Percentiles rank a stretch among this genome's conserved stretches.
Evolutionary conservation across 2,329 filamentous ascomycete genomes (phyloP).

Genomic region (Scleromitrula shiraiana): DNA sequence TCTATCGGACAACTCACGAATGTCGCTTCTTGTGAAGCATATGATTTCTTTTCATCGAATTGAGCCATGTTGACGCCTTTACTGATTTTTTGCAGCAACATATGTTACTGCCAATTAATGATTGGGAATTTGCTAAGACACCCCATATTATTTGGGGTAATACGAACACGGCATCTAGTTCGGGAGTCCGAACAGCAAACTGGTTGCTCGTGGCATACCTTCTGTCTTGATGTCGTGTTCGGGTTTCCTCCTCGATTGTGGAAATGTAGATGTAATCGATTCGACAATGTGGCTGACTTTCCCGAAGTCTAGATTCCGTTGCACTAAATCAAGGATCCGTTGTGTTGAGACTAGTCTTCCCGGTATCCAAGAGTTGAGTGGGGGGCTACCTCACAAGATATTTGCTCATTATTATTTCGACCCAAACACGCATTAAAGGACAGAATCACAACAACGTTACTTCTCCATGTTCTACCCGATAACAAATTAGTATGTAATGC

Average conservation of each 20-base stretch:
- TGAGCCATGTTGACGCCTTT: slow-evolving; percentile 12
- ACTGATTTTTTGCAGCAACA: neutral
- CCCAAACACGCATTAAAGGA: neutral
- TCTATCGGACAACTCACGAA: slow-evolving; percentile 16
- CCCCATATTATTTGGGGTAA: too few species aligned
- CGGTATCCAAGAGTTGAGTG: neutral
- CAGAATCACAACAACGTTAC: neutral
- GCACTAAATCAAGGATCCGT: too few species aligned
- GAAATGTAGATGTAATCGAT: neutral
- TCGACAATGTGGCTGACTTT: too few species aligned
- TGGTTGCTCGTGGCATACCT: neutral
- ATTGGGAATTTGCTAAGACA: too few species aligned
- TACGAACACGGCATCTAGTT: too few species aligned
- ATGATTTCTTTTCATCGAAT: slow-evolving; percentile 21
- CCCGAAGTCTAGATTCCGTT: too few species aligned
- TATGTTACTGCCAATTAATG: neutral
- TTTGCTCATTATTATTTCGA: neutral
- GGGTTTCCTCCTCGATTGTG: neutral
- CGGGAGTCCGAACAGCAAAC: neutral
- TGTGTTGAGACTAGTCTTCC: neutral
- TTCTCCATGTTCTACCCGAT: neutral
- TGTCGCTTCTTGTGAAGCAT: slow-evolving; percentile 20
- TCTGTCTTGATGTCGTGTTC: neutral
- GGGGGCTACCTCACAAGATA: neutral
- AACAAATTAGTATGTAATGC: slow-evolving; percentile 1